phyloP scores from a whole-genome alignment of 805 yeast genomes.

The Yarrowia phangngaensis region DNA sequence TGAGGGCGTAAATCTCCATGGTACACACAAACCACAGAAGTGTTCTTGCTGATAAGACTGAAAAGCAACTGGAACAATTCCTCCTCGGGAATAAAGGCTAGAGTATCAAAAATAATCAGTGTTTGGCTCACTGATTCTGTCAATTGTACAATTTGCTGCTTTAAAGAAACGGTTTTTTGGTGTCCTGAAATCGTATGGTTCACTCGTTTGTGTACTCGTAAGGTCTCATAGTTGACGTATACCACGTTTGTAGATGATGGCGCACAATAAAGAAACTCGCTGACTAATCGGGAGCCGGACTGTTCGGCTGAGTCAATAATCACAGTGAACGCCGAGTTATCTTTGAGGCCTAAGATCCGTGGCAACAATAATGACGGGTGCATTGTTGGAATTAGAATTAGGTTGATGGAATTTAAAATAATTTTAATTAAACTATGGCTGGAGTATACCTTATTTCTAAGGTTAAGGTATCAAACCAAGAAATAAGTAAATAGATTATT shows the following conservation, averaged over 20 bases:
- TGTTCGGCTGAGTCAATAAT: slow-evolving; percentile 68
- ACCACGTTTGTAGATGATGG: slow-evolving; percentile 42
- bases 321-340: slow-evolving; percentile 67
- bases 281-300: slow-evolving; percentile 53
- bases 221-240: slow-evolving; percentile 67
- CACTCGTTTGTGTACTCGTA: slow-evolving; percentile 38
- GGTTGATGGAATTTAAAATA: too few species aligned
- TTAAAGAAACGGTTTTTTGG: slow-evolving; percentile 28
- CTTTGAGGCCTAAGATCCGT: slow-evolving; percentile 66
- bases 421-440: too few species aligned
- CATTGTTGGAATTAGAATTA: too few species aligned
- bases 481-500: too few species aligned
- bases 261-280: slow-evolving; percentile 52
- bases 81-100: slow-evolving; percentile 53
- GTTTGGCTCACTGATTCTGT: slow-evolving; percentile 27
- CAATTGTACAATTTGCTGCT: slow-evolving; percentile 33
- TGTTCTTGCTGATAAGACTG: slow-evolving; percentile 47
- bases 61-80: slow-evolving; percentile 51
- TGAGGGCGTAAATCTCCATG: slow-evolving; percentile 39
- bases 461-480: too few species aligned
- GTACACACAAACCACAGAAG: slow-evolving; percentile 47
- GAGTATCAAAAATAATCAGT: slow-evolving; percentile 62
- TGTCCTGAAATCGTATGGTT: slow-evolving; percentile 32
- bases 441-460: too few species aligned
- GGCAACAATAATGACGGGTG: slow-evolving; percentile 44